Evolutionary conservation across 345 rosid genomes (phyloP).

Genomic region (Anastatica hierochuntica): DNA sequence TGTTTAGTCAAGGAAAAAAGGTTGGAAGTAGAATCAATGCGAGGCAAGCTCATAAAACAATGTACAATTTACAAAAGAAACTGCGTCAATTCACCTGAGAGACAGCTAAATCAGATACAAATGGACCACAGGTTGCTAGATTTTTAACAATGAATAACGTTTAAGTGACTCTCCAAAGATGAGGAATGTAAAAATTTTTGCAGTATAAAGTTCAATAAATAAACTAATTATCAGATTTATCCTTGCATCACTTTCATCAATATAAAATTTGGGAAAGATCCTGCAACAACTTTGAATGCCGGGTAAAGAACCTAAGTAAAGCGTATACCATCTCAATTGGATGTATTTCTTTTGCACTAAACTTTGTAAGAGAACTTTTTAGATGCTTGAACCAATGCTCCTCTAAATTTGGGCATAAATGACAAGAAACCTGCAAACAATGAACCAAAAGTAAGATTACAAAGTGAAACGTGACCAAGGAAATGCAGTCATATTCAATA

Average conservation of each 20-base stretch:
- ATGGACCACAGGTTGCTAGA: not conserved
- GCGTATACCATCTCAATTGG: constrained; percentile 39
- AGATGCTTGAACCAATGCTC: constrained; percentile 27
- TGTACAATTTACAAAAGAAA: not conserved
- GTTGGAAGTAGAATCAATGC: not conserved
- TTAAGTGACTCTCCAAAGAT: not conserved
- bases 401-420: constrained; percentile 40
- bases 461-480: not conserved
- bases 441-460: constrained; percentile 13
- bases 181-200: not conserved
- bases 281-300: not conserved
- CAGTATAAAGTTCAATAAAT: not conserved
- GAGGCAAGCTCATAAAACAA: not conserved
- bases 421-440: constrained; percentile 39
- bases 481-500: not conserved
- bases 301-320: constrained; percentile 2
- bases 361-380: constrained; percentile 43
- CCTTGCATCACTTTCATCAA: not conserved
- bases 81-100: not conserved
- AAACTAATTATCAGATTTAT: not conserved
- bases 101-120: constrained; percentile 1
- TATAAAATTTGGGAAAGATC: not conserved
- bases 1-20: constrained; percentile 4
- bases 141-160: not conserved
- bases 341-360: constrained; percentile 33